Evolutionary conservation across 2,329 filamentous ascomycete genomes (phyloP), one percentile per base, ranked within the genome.

Genomic region (Cadophora gregata): DNA sequence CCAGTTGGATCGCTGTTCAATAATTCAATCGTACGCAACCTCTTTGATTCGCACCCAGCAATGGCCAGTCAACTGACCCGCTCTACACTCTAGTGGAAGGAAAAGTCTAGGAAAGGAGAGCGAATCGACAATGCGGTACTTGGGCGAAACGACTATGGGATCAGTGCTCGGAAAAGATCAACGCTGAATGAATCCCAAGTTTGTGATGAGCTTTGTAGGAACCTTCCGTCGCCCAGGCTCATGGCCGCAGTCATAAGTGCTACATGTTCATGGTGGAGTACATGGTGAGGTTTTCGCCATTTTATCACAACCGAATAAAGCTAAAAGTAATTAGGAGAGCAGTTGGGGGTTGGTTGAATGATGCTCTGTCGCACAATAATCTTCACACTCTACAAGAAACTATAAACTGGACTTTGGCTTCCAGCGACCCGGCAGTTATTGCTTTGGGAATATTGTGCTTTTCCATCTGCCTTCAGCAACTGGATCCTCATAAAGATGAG

Each of bases 221-320:
- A 62, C 25, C 53, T 65, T 31, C 38, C 56, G 4, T 24, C 58
- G 8, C 51, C 59, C 12, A 31, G 48, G 7, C 58, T 65, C 29
- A 29, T 69, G 24, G 58, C 42, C 42, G n/a, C 36, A 9, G 36
- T 67, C 9, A 38, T 67, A 12, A 67, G 50, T 61, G 64, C 62
- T 16, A 69, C 67, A 16, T 67, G 50, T 27, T 63, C 64, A 16
- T 69, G 67, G 67, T 69, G 64, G 67, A 38, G 65, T 47, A 63
- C 64, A 63, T 69, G 67, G 67, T 67, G 64, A 55, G 56, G 33
- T 29, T 12, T 3, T 19, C 38, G 38, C 16, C 12, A 2, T n/a
- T 31, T 21, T 12, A 25, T 16, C 29, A 19, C 19, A 16, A 47
- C 42, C 14, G 42, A n/a, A 25, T 48, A 19, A 14, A n/a, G n/a